A percentile compares a stretch with the other conserved stretches of the same genome.
Evolutionary conservation across 768 basidiomycete genomes (phyloP).

Genomic region (Tulasnella sp.): DNA sequence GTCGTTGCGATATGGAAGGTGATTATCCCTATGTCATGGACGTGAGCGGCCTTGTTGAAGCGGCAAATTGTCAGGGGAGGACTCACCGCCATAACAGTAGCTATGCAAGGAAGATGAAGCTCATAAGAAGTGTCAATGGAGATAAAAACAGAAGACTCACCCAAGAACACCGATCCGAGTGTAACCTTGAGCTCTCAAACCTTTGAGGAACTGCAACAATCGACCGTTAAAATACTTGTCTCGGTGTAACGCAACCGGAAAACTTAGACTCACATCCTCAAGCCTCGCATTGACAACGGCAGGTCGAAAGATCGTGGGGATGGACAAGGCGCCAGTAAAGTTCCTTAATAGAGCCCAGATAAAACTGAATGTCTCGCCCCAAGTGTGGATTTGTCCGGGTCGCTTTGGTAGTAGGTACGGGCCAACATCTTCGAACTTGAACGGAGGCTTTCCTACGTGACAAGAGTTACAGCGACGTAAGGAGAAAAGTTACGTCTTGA

Average conservation of each 20-base stretch:
- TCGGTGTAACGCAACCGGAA: no score
- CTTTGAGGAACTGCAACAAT: slow-evolving; percentile 29
- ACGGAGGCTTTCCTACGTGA: slow-evolving; percentile 1
- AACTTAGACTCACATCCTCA: no score
- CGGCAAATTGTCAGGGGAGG: no score
- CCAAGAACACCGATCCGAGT: slow-evolving; percentile 36
- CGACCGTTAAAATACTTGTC: neutral
- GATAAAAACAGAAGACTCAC: no score
- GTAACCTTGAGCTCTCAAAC: slow-evolving; percentile 33
- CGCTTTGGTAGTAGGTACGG: neutral
- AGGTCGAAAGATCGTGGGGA: no score
- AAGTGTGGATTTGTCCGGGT: slow-evolving; percentile 16
- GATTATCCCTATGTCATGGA: slow-evolving; percentile 22
- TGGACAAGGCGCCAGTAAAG: neutral
- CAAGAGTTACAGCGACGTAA: neutral
- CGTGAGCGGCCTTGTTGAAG: neutral
- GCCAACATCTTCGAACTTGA: neutral
- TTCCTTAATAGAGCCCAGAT: slow-evolving; percentile 20
- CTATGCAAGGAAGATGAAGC: no score
- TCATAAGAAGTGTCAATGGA: no score
- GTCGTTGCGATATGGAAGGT: slow-evolving; percentile 25
- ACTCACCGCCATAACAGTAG: slow-evolving; percentile 33
- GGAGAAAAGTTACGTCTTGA: neutral
- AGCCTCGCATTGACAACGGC: no score
- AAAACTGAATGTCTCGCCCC: slow-evolving; percentile 21